phyloP scores from a whole-genome alignment of 2,329 filamentous ascomycete species.

The Cladosporium sp. region DNA sequence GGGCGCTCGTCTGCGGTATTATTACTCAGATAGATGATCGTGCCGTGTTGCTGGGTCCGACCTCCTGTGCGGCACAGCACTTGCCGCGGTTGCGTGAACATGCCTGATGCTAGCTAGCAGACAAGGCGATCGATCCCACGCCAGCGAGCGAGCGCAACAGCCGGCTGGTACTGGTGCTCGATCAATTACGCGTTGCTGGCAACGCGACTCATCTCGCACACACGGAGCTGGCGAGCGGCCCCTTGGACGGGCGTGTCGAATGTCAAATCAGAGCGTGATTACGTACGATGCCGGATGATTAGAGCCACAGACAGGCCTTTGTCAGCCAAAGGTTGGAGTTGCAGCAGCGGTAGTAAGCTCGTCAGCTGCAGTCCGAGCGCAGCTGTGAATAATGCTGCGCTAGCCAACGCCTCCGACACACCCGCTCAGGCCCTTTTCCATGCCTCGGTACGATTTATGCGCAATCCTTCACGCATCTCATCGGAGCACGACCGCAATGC shows the following conservation, averaged over 20 bases:
- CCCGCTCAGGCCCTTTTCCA: not conserved
- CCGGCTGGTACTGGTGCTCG: too few relatives aligned
- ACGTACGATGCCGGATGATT: conserved; percentile 5
- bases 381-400: not conserved
- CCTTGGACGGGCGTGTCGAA: not conserved
- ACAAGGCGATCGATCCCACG: conserved; percentile 2
- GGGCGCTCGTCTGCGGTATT: conserved; percentile 8
- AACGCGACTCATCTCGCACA: too few relatives aligned
- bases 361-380: not conserved
- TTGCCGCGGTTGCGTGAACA: not conserved
- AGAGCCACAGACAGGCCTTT: conserved; percentile 2
- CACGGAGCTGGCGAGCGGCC: too few relatives aligned
- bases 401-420: not conserved
- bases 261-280: not conserved
- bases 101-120: not conserved
- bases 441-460: too few relatives aligned
- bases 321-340: conserved; percentile 1
- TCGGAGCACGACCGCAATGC: not conserved
- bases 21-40: conserved; percentile 1
- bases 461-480: not conserved
- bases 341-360: not conserved
- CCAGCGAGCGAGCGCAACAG: not conserved
- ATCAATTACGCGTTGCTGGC: too few relatives aligned
- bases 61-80: not conserved
- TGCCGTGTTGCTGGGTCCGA: conserved; percentile 4